Base-by-base conservation (phyloP, 176 grass and related monocot genomes). In the Bolboschoenus planiculmis region DNA sequence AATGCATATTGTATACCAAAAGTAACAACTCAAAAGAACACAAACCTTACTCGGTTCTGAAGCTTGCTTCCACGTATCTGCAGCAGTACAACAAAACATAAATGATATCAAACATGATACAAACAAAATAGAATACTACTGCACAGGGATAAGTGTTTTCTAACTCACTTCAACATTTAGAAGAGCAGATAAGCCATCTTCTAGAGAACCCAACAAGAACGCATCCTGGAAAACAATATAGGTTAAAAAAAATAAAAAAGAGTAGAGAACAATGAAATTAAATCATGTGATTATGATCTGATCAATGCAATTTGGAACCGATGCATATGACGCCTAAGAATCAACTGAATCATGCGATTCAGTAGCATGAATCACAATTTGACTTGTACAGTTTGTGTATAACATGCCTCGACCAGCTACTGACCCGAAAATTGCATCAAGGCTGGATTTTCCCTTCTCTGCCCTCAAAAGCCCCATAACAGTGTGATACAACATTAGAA, bases 11-110 rank as follows among this genome's bases (percentile, higher is more conserved):
- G 78, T 35, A 70, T 80, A 5, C 24, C 24, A 27, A 84, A 54
- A 87, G 81, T 35, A 30, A 54, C 20, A 87, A 43, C 24, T 34
- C 48, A 78, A 58, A 66, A 43, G 37, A 4, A 82, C 5, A 78
- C 27, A 81, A 16, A 91, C 93, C 93, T 95, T 78, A 88, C 59
- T 88, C 84, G 46, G 63, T 87, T 92, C 78, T 83, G 86, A 86
- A 95, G 90, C 90, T 90, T 92, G 84, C 84, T 85, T 56, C 81
- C 88, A 62, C 88, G 93, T 64, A 95, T 85, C 93, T 95, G 82
- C 55, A 40, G 23, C 18, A 76, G 36, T n/a, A 70, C 11, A 70
- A 42, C 10, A 44, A 50, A 76, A 76, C 14, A 76, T 76, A 13
- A 76, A 83, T 36, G 42, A 85, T 50, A 24, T 72, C 15, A 79